phyloP scores from a whole-genome alignment of 257 asterid species.

The Ajuga chamaepitys region DNA sequence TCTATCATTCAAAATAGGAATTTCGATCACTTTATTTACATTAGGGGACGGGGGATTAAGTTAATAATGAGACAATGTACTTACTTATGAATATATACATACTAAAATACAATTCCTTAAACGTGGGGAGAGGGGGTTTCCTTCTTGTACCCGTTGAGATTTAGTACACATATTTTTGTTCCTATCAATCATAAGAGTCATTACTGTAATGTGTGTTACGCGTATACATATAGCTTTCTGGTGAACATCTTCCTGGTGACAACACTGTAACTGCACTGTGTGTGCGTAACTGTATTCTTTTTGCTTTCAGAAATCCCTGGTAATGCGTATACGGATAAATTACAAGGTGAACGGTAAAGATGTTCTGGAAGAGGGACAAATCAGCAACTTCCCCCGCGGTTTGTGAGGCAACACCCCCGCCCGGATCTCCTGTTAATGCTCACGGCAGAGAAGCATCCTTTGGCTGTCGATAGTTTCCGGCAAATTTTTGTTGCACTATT shows the following conservation, averaged over 20 bases:
- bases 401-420: slow-evolving; percentile 31
- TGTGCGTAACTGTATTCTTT: slow-evolving; percentile 10
- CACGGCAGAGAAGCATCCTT: slow-evolving; percentile 20
- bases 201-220: not conserved
- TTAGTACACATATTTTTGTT: not conserved
- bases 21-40: no score
- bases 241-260: not conserved
- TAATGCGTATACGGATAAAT: slow-evolving; percentile 78
- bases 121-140: no score
- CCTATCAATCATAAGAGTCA: not conserved
- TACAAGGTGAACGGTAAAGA: slow-evolving; percentile 70
- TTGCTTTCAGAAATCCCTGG: slow-evolving; percentile 70
- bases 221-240: not conserved
- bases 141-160: no score
- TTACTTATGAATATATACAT: no score
- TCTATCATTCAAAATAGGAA: no score
- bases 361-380: slow-evolving; percentile 81
- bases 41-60: no score
- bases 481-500: slow-evolving; percentile 21
- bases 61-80: no score
- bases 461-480: slow-evolving; percentile 15
- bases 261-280: not conserved
- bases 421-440: not conserved
- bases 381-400: slow-evolving; percentile 69
- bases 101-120: no score